A percentile compares a stretch with the other conserved stretches of the same genome.
These are phyloP conservation scores for Lactarius pseudohatsudake DNA, from an alignment of 768 basidiomycete species.

Conservation along the genomic window DNA sequence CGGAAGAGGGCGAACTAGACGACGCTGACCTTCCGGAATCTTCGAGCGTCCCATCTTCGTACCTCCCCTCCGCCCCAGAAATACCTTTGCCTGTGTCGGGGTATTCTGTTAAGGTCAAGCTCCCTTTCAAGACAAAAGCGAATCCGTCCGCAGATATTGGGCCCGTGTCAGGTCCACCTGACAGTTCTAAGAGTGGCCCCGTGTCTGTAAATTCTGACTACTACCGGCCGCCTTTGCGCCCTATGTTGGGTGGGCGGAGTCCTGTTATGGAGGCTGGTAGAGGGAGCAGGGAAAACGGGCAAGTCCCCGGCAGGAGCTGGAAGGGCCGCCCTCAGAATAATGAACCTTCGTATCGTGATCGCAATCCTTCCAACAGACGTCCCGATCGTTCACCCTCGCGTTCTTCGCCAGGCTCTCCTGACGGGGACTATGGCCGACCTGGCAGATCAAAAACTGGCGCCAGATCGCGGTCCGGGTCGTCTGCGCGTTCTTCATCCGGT, in stretches of 20 bases:
- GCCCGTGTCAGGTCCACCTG: neutral
- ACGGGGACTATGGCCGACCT: slow-evolving; percentile 9
- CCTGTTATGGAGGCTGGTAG: slow-evolving; percentile 5
- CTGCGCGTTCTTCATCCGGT: slow-evolving; percentile 24
- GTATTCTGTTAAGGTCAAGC: slow-evolving; percentile 53
- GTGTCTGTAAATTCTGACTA: neutral
- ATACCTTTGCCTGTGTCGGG: slow-evolving; percentile 35
- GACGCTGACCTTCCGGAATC: slow-evolving; percentile 43
- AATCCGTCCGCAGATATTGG: slow-evolving; percentile 11
- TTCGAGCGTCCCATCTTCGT: slow-evolving; percentile 27
- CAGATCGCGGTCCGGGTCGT: slow-evolving; percentile 21
- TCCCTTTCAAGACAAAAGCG: slow-evolving; percentile 69
- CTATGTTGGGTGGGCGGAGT: neutral
- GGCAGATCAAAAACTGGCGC: slow-evolving; percentile 18
- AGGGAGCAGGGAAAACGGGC: slow-evolving; percentile 13
- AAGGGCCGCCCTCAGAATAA: slow-evolving; percentile 16
- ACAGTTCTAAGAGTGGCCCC: slow-evolving; percentile 3
- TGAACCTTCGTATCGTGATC: slow-evolving; percentile 12
- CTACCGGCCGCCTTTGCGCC: slow-evolving; percentile 3
- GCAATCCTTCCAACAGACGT: slow-evolving; percentile 17
- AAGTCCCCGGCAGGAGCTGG: slow-evolving; percentile 9
- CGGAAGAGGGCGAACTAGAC: slow-evolving; percentile 83
- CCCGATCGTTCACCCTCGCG: slow-evolving; percentile 15
- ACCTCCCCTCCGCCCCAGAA: slow-evolving; percentile 33
- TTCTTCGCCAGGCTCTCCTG: slow-evolving; percentile 20